A percentile compares a stretch with the other conserved stretches of the same genome.
Evolutionary conservation across 2,329 filamentous ascomycete species (phyloP).

Genomic region (Epichloe sp.): DNA sequence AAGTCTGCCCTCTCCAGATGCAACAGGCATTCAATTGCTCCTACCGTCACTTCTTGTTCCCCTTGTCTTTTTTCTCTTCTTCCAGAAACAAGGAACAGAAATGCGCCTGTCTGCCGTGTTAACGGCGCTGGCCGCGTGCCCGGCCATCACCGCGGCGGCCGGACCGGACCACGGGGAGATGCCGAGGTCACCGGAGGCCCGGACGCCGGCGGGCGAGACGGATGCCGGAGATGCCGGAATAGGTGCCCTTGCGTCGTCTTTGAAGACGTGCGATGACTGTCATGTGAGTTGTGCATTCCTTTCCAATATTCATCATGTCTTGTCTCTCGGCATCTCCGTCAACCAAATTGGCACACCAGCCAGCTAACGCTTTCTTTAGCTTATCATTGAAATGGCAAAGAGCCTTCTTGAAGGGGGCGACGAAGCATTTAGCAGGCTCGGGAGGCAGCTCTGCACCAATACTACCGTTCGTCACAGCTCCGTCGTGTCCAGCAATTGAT

Average conservation of each 20-base stretch:
- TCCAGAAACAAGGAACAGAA: not conserved
- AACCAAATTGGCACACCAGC: not conserved
- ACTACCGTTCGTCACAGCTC: conserved; percentile 11
- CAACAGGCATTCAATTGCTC: not conserved
- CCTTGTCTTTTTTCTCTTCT: not conserved
- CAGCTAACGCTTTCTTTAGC: not conserved
- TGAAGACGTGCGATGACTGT: conserved; percentile 5
- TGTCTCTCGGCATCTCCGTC: not conserved
- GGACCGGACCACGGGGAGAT: not conserved
- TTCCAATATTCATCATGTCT: no score
- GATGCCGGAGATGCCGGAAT: not conserved
- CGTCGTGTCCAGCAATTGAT: no score
- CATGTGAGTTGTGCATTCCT: not conserved
- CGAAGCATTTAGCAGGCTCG: conserved; percentile 19
- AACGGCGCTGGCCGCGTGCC: not conserved
- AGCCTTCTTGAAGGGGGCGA: conserved; percentile 28
- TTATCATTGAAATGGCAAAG: conserved; percentile 20
- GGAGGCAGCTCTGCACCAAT: conserved; percentile 16
- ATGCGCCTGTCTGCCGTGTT: not conserved
- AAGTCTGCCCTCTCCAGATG: not conserved
- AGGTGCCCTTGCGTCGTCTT: not conserved
- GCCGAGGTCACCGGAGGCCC: not conserved
- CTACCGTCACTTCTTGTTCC: not conserved
- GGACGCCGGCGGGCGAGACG: not conserved
- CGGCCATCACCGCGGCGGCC: not conserved